Conservation (phyloP, 1,284 basidiomycete genomes). For the Jaminaea rosea region DNA sequence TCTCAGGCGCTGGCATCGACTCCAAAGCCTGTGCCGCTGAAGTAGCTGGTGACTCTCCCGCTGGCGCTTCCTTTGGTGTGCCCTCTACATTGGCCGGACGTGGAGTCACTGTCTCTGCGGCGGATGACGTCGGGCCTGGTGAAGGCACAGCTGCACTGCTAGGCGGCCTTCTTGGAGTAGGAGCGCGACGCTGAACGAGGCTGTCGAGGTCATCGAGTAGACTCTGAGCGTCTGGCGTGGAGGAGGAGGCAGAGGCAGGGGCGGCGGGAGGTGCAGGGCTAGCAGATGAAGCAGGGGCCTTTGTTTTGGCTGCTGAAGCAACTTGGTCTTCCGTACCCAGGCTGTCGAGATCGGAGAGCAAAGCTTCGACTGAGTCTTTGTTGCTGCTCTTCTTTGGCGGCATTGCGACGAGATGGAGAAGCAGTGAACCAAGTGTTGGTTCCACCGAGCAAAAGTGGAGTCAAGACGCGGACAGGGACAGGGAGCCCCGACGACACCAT, state of each 20-base stretch:
- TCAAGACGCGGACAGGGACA: too few relatives aligned
- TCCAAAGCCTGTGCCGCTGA: background rate
- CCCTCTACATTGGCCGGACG: too few relatives aligned
- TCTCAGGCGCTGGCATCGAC: background rate
- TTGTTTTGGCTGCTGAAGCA: too few relatives aligned
- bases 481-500: too few relatives aligned
- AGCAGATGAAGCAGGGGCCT: too few relatives aligned
- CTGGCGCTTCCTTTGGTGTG: background rate
- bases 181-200: slow-evolving; percentile 31
- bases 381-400: background rate
- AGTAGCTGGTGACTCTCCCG: background rate
- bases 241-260: background rate
- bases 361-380: slow-evolving; percentile 31
- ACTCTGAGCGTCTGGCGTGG: slow-evolving; percentile 36
- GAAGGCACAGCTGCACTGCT: background rate
- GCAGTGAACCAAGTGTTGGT: too few relatives aligned
- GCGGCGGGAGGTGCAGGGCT: slow-evolving; percentile 4
- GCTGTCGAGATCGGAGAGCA: slow-evolving; percentile 41
- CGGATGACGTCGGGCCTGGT: too few relatives aligned
- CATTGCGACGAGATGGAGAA: background rate
- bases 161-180: slow-evolving; percentile 1
- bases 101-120: too few relatives aligned
- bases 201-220: slow-evolving; percentile 43
- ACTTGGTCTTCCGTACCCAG: slow-evolving; percentile 23
- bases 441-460: too few relatives aligned